These are phyloP conservation scores for Pseudogymnoascus sp. DNA, from an alignment of 2,329 filamentous ascomycete species.

Conservation along the genomic window DNA sequence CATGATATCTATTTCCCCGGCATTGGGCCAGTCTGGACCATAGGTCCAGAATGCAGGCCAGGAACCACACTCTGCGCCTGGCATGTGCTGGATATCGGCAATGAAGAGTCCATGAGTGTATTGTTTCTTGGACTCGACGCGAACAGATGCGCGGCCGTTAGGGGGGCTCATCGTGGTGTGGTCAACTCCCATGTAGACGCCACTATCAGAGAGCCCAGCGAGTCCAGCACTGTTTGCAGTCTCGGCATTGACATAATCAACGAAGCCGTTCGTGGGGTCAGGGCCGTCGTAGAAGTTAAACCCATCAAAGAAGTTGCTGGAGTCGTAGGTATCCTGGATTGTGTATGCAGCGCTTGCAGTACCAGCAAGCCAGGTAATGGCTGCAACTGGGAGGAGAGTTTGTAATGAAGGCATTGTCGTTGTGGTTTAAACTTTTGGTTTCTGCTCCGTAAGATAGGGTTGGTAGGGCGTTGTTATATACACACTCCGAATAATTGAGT, in stretches of 20 bases:
- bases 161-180: constrained; percentile 45
- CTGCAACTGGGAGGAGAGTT: neutral
- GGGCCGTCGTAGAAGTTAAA: constrained; percentile 47
- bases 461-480: neutral
- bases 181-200: constrained; percentile 65
- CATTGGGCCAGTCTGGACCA: constrained; percentile 59
- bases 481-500: neutral
- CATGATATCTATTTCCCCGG: constrained; percentile 73
- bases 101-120: constrained; percentile 52
- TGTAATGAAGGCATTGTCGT: neutral
- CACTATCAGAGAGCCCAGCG: constrained; percentile 32
- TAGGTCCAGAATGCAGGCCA: constrained; percentile 53
- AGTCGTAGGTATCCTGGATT: constrained; percentile 36
- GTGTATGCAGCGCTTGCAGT: constrained; percentile 31
- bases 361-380: constrained; percentile 16
- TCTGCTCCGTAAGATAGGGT: neutral
- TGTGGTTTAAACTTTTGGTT: neutral
- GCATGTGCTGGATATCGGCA: constrained; percentile 53
- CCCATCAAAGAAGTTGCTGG: constrained; percentile 38
- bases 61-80: constrained; percentile 46
- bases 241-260: constrained; percentile 56
- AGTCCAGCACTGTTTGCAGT: constrained; percentile 52
- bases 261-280: constrained; percentile 71
- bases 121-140: constrained; percentile 48
- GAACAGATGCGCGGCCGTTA: constrained; percentile 60